Evolutionary conservation across 441 rosid species (phyloP), one percentile per base, ranked within the genome.

Genomic region (Rhodomyrtus psidioides): DNA sequence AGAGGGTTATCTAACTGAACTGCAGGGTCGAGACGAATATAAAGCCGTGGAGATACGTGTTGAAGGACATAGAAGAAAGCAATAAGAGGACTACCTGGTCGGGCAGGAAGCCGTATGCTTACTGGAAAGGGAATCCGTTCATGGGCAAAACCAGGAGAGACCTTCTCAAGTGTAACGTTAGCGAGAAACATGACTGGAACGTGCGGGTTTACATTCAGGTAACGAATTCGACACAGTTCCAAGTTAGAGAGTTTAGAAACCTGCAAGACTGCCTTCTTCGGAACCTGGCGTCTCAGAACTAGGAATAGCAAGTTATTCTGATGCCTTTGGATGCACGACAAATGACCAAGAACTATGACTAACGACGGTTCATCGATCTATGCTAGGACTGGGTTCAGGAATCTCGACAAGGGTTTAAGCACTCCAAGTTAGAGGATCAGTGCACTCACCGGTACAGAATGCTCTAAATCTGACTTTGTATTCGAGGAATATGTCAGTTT

Each of bases 41-140:
- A 89, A 95, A 91, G 62, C 94, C 94, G 28, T 96, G 98, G 99
- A 87, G 81, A 12, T 89, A 82, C 46, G 86, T 92, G 90, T 86
- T 92, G 91, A 91, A 86, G 85, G 95, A 93, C 81, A 82, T 96
- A 86, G 90, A 86, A 89, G 92, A 90, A 91, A 96, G 96, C 79
- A 94, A 94, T 82, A 88, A 89, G 57, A 92, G 88, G 88, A 93
- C 13, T 46, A 88, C 76, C 49, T 96, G 97, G 97, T 84, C 82
- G 12, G 94, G 95, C 2, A 92, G 98, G 88, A 92, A 92, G 49
- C 94, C 94, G 12, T 92, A 93, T 84, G 98, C 99, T 16, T 96
- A 96, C 79, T 96, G 98, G 98, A 96, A 92, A 79, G 98, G 98
- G 5, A 96, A 96, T 86, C 98, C 95, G 26, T 89, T 86, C 86